Percentiles rank a stretch among this genome's conserved stretches.
Conservation (phyloP, 768 basidiomycete species). For the Wakefieldia striispora region DNA sequence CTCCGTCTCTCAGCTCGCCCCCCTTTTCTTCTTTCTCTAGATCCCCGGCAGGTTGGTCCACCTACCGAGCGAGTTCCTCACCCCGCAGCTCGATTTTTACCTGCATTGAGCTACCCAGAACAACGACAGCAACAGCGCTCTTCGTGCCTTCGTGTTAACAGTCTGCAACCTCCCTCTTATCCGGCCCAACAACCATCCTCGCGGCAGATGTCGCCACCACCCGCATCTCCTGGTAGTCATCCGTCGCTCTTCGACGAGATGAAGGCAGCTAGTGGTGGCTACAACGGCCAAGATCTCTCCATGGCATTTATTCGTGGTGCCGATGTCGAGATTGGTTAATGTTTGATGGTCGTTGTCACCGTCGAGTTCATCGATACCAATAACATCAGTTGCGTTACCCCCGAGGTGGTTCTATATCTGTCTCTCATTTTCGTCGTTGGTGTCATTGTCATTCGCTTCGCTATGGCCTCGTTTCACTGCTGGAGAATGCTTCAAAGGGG, state of each 20-base stretch:
- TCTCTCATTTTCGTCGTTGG: constrained; percentile 97
- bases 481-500: constrained; percentile 55
- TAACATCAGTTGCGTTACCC: constrained; percentile 94
- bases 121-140: constrained; percentile 43
- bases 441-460: constrained; percentile 91
- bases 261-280: constrained; percentile 66
- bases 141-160: constrained; percentile 13
- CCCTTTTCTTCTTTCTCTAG: constrained; percentile 12
- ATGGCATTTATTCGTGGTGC: constrained; percentile 76
- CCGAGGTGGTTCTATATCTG: constrained; percentile 89
- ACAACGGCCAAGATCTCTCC: constrained; percentile 82
- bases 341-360: constrained; percentile 80
- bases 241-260: constrained; percentile 81
- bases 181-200: constrained; percentile 23
- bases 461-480: constrained; percentile 91
- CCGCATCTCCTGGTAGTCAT: constrained; percentile 32
- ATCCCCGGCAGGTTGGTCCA: not conserved
- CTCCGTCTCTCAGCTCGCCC: constrained; percentile 10
- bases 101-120: constrained; percentile 38
- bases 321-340: constrained; percentile 66
- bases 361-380: constrained; percentile 95
- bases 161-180: constrained; percentile 40
- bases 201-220: constrained; percentile 19
- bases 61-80: constrained; percentile 3
- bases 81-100: not conserved